These are phyloP conservation scores for Cladosporium sp. DNA, from an alignment of 2,329 filamentous ascomycete species.

Conservation along the genomic window DNA sequence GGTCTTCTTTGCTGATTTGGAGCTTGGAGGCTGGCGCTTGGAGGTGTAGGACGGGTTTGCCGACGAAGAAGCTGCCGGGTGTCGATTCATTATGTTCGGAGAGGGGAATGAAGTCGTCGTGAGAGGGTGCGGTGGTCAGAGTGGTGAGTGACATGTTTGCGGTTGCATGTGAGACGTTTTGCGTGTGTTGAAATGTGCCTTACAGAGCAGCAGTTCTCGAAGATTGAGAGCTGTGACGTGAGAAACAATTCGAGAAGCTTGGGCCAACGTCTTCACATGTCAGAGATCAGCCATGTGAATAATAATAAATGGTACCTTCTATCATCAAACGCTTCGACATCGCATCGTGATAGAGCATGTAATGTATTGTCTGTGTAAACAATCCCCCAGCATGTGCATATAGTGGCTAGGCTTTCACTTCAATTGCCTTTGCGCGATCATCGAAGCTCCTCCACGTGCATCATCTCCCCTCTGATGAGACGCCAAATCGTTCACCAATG, in stretches of 20 bases:
- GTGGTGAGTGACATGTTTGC: conserved; percentile 40
- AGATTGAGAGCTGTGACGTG: background rate
- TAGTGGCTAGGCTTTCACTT: too few relatives aligned
- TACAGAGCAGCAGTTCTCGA: background rate
- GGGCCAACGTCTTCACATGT: background rate
- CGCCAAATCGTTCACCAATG: too few relatives aligned
- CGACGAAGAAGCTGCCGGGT: conserved; percentile 66
- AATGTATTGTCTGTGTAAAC: too few relatives aligned
- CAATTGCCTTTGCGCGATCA: too few relatives aligned
- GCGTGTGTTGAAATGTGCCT: background rate
- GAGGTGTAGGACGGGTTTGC: conserved; percentile 67
- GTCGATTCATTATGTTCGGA: conserved; percentile 69
- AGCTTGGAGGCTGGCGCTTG: conserved; percentile 54
- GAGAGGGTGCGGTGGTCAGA: conserved; percentile 54
- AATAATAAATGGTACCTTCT: background rate
- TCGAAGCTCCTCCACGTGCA: too few relatives aligned
- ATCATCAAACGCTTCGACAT: background rate
- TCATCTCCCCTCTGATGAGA: too few relatives aligned
- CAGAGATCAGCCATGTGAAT: background rate
- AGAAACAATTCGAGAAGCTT: background rate
- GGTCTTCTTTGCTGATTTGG: conserved; percentile 53
- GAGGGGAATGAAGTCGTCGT: conserved; percentile 60
- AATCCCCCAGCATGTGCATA: too few relatives aligned
- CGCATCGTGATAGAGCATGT: background rate
- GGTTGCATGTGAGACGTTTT: background rate